Evolutionary conservation across 805 yeast species (phyloP).

Genomic region (Starmera pachycereana): DNA sequence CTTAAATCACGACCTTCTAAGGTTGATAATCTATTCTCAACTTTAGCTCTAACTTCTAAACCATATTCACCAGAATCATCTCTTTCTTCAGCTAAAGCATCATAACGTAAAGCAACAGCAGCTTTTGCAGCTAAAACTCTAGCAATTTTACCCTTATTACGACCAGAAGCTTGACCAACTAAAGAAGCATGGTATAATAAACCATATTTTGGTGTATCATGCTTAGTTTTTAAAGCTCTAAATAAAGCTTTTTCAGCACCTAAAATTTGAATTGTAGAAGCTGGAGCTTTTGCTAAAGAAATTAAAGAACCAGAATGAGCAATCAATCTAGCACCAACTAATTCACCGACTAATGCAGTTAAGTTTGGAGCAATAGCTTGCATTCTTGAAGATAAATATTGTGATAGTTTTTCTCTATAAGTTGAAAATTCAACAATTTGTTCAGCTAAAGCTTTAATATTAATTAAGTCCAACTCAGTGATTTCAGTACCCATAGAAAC

Average conservation of each 20-base stretch:
- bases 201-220: constrained; percentile 98
- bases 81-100: constrained; percentile 94
- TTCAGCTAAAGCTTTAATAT: constrained; percentile 85
- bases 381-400: constrained; percentile 90
- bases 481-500: constrained; percentile 99
- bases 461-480: constrained; percentile 79
- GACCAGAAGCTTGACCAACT: constrained; percentile 96
- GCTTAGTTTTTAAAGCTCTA: constrained; percentile 97
- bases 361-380: constrained; percentile 98
- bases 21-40: constrained; percentile 88
- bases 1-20: constrained; percentile 95
- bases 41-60: constrained; percentile 80
- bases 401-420: constrained; percentile 92
- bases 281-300: constrained; percentile 95
- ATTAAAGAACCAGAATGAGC: constrained; percentile 95
- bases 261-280: constrained; percentile 94
- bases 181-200: constrained; percentile 92
- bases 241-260: constrained; percentile 99
- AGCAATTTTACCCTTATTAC: constrained; percentile 98
- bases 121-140: constrained; percentile 98
- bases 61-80: constrained; percentile 95
- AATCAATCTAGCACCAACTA: constrained; percentile 96
- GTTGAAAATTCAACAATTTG: constrained; percentile 94
- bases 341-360: constrained; percentile 92
- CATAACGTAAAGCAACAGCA: constrained; percentile 92